Evolutionary conservation across 495 filamentous ascomycete genomes (phyloP).

Genomic region (Parmelia sp.): DNA sequence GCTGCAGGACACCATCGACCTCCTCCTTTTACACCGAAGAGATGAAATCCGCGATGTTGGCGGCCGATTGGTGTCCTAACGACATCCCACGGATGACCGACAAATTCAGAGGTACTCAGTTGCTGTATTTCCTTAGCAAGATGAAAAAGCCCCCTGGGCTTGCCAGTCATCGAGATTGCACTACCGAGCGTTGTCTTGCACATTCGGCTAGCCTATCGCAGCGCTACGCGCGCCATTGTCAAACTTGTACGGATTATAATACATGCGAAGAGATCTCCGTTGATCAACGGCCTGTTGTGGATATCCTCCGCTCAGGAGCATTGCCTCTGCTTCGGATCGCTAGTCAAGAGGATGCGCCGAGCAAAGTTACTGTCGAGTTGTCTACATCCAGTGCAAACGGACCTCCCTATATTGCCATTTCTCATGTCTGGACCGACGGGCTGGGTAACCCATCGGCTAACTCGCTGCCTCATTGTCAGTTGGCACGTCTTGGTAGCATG

Average conservation of each 20-base stretch:
- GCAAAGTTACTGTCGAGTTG: neutral
- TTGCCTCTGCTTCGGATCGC: conserved; percentile 9
- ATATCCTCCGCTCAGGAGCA: conserved; percentile 3
- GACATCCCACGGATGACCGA: neutral
- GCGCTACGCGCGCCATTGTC: neutral
- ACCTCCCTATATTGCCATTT: conserved; percentile 26
- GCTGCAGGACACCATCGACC: neutral
- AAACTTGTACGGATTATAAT: neutral
- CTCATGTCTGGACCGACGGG: conserved; percentile 37
- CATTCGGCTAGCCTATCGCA: conserved; percentile 2
- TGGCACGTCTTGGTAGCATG: conserved; percentile 22
- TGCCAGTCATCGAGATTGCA: neutral
- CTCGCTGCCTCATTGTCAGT: conserved; percentile 30
- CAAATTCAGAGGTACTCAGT: conserved; percentile 1
- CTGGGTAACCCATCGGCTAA: conserved; percentile 32
- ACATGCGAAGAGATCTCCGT: conserved; percentile 5
- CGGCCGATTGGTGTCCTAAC: conserved; percentile 5
- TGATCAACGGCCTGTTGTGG: neutral
- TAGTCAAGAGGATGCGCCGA: neutral
- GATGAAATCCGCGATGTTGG: conserved; percentile 1
- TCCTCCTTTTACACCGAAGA: neutral
- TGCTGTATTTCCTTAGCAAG: conserved; percentile 5
- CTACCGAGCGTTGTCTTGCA: neutral
- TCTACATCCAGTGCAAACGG: neutral
- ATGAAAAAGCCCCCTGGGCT: conserved; percentile 3